phyloP scores from a whole-genome alignment of 805 yeast genomes.

The Candida coleopterorum region DNA sequence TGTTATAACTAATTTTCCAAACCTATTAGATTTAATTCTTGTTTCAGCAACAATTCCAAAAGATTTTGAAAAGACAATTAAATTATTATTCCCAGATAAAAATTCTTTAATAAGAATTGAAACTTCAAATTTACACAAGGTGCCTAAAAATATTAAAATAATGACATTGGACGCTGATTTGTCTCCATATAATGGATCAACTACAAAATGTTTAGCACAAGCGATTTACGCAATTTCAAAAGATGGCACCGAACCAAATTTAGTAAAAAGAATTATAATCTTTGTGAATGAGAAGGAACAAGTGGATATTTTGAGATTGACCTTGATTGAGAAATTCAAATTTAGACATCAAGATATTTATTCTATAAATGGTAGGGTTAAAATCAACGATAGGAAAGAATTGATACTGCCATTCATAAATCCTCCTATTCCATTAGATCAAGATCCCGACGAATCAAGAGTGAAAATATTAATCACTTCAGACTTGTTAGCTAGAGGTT shows the following conservation, averaged over 20 bases:
- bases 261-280: conserved; percentile 73
- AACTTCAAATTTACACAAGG: conserved; percentile 77
- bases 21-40: conserved; percentile 60
- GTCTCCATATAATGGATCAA: conserved; percentile 80
- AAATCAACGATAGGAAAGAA: conserved; percentile 52
- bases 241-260: conserved; percentile 76
- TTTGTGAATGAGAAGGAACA: conserved; percentile 76
- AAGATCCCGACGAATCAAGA: conserved; percentile 21
- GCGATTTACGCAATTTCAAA: conserved; percentile 78
- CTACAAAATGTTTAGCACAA: conserved; percentile 81
- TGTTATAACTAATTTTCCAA: conserved; percentile 47
- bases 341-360: conserved; percentile 44
- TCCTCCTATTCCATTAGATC: conserved; percentile 47
- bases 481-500: conserved; percentile 84
- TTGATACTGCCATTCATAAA: conserved; percentile 60
- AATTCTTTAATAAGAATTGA: conserved; percentile 51
- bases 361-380: conserved; percentile 64
- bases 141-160: conserved; percentile 74
- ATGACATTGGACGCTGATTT: conserved; percentile 70
- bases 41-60: conserved; percentile 90
- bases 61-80: conserved; percentile 60
- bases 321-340: conserved; percentile 39
- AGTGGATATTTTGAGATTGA: conserved; percentile 53
- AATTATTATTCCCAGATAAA: conserved; percentile 56
- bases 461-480: conserved; percentile 79